phyloP scores from a whole-genome alignment of 495 filamentous ascomycete genomes.

The Tuber borchii region DNA sequence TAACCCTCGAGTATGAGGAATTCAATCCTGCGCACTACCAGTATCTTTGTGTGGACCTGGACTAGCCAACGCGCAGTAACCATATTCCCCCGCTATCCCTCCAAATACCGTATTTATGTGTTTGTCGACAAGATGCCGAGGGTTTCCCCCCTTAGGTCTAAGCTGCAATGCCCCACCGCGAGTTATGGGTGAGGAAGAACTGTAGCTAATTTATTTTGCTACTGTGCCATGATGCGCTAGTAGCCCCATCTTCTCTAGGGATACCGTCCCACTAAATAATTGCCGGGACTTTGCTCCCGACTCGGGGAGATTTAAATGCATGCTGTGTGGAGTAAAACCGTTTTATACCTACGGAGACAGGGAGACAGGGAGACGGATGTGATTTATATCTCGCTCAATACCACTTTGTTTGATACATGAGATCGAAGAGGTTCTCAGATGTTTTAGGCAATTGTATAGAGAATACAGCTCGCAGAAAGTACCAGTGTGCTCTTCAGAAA shows the following conservation, averaged over 20 bases:
- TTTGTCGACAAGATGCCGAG: no score
- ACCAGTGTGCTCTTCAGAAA: background rate
- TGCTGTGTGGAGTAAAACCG: background rate
- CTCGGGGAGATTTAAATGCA: background rate
- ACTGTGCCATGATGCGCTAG: background rate
- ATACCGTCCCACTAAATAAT: background rate
- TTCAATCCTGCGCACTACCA: no score
- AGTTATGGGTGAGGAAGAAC: no score
- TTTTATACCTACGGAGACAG: background rate
- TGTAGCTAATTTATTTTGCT: no score
- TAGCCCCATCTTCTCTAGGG: background rate
- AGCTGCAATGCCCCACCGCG: no score
- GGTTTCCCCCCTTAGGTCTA: no score
- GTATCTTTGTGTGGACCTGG: no score
- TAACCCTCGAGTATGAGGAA: no score
- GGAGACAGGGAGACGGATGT: no score
- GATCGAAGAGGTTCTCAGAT: background rate
- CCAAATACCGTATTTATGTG: no score
- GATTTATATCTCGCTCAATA: background rate
- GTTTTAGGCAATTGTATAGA: background rate
- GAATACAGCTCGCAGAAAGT: background rate
- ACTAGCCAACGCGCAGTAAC: no score
- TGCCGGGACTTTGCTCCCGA: background rate
- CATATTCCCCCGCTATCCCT: no score
- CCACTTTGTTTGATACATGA: background rate